Evolutionary conservation across 2,329 filamentous ascomycete species (phyloP), one percentile per base, ranked within the genome.

Genomic region (Xylaria sp.): DNA sequence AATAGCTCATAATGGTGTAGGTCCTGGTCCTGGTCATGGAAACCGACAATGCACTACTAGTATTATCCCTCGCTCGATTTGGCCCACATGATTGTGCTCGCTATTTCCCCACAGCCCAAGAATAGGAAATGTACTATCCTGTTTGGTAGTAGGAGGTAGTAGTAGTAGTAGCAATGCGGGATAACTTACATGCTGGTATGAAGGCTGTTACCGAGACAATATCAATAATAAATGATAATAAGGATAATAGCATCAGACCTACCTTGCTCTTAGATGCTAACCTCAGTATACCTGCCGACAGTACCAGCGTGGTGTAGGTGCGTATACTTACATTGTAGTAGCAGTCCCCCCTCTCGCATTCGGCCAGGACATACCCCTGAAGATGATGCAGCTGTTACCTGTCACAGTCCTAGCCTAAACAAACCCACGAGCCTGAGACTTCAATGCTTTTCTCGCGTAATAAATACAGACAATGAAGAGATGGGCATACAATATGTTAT

Each of bases 61-160:
- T 25, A 68, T 51, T 46, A 63, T 64, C 44, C 63, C 66, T 69
- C 64, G 66, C 63, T 61, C 69, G 13, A 62, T 64, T 52, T 64
- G 48, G 57, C 66, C 69, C 69, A 61, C 66, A 56, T 44, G 60
- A 51, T 52, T 66, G 2, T 46, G 15, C 23, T 34, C 51, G 31
- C 28, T 62, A 56, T 58, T 66, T 66, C 66, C 48, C 69, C 66
- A 71, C 63, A 66, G 44, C 58, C 69, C 63, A 71, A 69, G 59
- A 71, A 71, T 71, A 71, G 69, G 69, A 66, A 69, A 57, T 39
- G 31, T 65, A 52, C 66, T 61, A 69, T 55, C 62, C 66, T 51
- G 2, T 41, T 63, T 63, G n/a, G 41, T 18, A n/a, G 18, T 46
- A 46, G 41, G 23, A 25, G 23, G 23, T 63, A 25, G 41, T 18